Conservation (phyloP, 352 stramenopile species). For the Pilasporangium apinafurcum region DNA sequence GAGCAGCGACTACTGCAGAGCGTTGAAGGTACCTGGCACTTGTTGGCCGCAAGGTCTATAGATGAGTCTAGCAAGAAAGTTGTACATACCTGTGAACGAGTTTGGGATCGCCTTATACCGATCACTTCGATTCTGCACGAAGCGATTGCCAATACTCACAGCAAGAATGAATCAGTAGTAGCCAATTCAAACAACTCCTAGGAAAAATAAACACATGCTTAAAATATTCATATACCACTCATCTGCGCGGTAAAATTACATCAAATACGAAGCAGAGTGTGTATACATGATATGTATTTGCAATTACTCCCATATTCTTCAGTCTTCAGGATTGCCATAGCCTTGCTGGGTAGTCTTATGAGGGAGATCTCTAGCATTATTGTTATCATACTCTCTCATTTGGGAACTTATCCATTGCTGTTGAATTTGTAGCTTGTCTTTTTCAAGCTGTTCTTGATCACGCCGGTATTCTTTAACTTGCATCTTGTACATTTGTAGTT, state of each 20-base stretch:
- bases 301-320: too few species aligned
- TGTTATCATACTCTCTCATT: too few species aligned
- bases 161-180: too few species aligned
- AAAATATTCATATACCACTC: too few species aligned
- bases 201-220: too few species aligned
- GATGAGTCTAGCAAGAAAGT: constrained; percentile 6
- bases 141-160: too few species aligned
- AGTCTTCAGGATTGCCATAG: constrained; percentile 3
- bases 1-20: constrained; percentile 16
- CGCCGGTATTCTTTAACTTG: constrained; percentile 80
- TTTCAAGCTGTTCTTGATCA: constrained; percentile 55
- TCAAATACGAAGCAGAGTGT: too few species aligned
- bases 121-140: constrained; percentile 1
- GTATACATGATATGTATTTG: too few species aligned
- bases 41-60: constrained; percentile 8
- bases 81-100: constrained; percentile 3
- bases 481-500: constrained; percentile 92
- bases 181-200: too few species aligned
- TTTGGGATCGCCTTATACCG: constrained; percentile 13
- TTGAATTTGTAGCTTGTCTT: constrained; percentile 53
- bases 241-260: too few species aligned
- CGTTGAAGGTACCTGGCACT: constrained; percentile 12
- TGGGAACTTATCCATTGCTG: constrained; percentile 53
- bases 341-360: too few species aligned
- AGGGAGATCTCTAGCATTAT: too few species aligned